Evolutionary conservation across 2,329 filamentous ascomycete genomes (phyloP).

Genomic region (Aspergillus fructus): DNA sequence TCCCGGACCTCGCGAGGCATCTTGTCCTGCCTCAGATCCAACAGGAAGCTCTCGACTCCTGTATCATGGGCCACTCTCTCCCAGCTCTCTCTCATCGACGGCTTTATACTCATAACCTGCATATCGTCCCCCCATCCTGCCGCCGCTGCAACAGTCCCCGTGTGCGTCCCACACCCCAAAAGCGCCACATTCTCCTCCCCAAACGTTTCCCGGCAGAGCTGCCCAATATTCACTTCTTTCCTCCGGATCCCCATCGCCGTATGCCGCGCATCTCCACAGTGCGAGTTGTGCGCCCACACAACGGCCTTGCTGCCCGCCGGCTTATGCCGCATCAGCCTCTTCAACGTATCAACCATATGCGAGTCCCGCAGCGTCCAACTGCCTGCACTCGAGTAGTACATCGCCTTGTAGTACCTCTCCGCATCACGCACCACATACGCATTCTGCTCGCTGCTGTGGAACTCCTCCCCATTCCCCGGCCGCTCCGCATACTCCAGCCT

Average conservation of each 20-base stretch:
- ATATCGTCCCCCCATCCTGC: slow-evolving; percentile 53
- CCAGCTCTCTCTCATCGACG: slow-evolving; percentile 49
- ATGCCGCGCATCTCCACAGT: slow-evolving; percentile 54
- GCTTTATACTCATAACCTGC: slow-evolving; percentile 50
- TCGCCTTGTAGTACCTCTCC: slow-evolving; percentile 53
- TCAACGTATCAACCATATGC: slow-evolving; percentile 53
- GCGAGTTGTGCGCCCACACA: slow-evolving; percentile 56
- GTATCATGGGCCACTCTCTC: slow-evolving; percentile 51
- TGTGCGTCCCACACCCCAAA: slow-evolving; percentile 51
- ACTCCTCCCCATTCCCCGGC: slow-evolving; percentile 45
- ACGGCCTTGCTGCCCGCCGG: slow-evolving; percentile 45
- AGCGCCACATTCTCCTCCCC: slow-evolving; percentile 42
- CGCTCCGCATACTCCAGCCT: slow-evolving; percentile 43
- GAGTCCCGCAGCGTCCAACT: slow-evolving; percentile 54
- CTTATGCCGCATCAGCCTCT: slow-evolving; percentile 45
- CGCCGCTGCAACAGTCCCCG: slow-evolving; percentile 54
- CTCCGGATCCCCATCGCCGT: slow-evolving; percentile 49
- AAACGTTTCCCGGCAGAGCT: slow-evolving; percentile 51
- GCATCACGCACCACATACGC: slow-evolving; percentile 51
- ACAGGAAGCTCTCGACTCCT: slow-evolving; percentile 45
- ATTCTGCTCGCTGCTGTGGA: slow-evolving; percentile 52
- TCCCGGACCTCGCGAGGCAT: slow-evolving; percentile 37
- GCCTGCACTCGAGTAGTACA: slow-evolving; percentile 51
- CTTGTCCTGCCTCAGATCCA: slow-evolving; percentile 45
- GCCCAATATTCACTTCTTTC: slow-evolving; percentile 53